Conservation (phyloP, 2,329 filamentous ascomycete genomes). For the Xylaria digitata region DNA sequence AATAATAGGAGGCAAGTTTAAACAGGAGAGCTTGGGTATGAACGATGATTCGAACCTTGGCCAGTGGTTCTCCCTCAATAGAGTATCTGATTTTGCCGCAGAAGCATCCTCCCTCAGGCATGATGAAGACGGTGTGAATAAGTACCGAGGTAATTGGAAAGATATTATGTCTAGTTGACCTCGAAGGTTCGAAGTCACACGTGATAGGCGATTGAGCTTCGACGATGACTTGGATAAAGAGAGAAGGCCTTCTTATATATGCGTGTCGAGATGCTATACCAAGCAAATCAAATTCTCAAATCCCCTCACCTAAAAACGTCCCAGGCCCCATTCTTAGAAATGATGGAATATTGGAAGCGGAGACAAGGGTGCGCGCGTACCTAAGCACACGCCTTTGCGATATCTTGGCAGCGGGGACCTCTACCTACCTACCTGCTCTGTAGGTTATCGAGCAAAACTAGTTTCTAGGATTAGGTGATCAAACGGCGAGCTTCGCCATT, state of each 20-base stretch:
- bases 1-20: neutral
- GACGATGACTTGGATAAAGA: neutral
- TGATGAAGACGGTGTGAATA: conserved; percentile 31
- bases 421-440: too few relatives aligned
- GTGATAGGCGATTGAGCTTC: neutral
- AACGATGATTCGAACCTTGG: conserved; percentile 52
- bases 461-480: too few relatives aligned
- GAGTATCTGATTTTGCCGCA: conserved; percentile 62
- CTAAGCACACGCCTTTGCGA: too few relatives aligned
- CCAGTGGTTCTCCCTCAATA: conserved; percentile 58
- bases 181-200: neutral
- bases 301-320: conserved; percentile 5
- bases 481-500: too few relatives aligned
- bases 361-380: too few relatives aligned
- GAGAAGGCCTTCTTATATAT: neutral
- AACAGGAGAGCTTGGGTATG: neutral
- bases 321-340: too few relatives aligned
- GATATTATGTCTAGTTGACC: neutral
- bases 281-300: neutral
- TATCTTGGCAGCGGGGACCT: too few relatives aligned
- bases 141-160: neutral
- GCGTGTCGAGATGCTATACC: too few relatives aligned
- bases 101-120: conserved; percentile 58
- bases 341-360: too few relatives aligned
- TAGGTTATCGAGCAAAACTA: too few relatives aligned